Evolutionary conservation across 305 asterid genomes (phyloP).

Genomic region (Rubia tinctorum): DNA sequence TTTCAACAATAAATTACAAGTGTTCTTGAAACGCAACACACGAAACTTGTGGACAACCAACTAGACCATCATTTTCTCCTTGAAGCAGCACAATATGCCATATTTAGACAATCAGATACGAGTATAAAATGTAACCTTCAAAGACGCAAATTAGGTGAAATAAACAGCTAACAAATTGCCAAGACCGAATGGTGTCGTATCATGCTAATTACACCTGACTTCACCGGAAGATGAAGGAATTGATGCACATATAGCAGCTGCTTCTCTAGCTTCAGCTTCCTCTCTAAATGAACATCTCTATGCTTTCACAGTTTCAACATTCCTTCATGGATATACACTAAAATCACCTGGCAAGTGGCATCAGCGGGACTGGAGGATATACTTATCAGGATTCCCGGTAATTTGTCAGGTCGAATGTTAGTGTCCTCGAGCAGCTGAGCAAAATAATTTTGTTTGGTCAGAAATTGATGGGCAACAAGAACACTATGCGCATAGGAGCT

Average conservation of each 20-base stretch:
- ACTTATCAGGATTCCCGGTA: conserved; percentile 54
- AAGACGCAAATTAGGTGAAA: background rate
- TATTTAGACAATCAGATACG: background rate
- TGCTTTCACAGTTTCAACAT: background rate
- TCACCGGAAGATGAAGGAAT: background rate
- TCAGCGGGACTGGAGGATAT: background rate
- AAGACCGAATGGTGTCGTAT: background rate
- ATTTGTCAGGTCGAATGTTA: conserved; percentile 77
- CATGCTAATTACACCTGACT: conserved; percentile 6
- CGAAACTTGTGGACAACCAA: no score
- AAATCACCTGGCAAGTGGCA: background rate
- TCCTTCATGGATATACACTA: background rate
- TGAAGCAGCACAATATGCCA: background rate
- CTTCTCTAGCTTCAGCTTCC: conserved; percentile 5
- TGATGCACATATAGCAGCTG: conserved; percentile 11
- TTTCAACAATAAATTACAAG: no score
- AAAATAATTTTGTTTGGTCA: background rate
- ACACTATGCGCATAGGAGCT: background rate
- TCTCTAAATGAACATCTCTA: background rate
- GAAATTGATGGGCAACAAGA: background rate
- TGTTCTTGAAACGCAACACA: no score
- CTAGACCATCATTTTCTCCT: background rate
- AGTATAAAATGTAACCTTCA: background rate
- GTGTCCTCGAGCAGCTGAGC: conserved; percentile 80
- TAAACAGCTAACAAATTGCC: background rate